Evolutionary conservation across 192 early-diverging fungal species (phyloP).

Genomic region (Coemansia sp.): DNA sequence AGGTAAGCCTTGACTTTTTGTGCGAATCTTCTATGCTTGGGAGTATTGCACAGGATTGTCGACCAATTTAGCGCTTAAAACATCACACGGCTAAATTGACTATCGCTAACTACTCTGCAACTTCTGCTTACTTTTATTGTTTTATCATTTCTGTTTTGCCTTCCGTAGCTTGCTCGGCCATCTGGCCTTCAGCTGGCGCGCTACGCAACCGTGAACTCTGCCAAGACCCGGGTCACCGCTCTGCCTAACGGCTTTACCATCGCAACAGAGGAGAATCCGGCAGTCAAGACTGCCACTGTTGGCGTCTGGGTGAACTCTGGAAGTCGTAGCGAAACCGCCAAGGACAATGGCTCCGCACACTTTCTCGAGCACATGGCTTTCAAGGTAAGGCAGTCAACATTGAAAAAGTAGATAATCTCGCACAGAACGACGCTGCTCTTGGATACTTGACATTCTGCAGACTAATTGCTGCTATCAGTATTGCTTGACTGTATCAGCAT

Average conservation of each 20-base stretch:
- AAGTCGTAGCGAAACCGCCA: conserved; percentile 75
- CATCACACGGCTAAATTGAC: not conserved
- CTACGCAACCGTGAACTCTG: conserved; percentile 42
- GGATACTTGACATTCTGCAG: not conserved
- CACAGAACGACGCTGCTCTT: not conserved
- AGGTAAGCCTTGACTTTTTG: conserved; percentile 28
- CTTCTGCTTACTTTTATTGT: not conserved
- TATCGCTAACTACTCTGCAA: not conserved
- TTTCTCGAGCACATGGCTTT: conserved; percentile 99
- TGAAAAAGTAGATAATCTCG: not conserved
- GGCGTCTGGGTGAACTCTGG: conserved; percentile 91
- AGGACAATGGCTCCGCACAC: conserved; percentile 94
- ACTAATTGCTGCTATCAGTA: not conserved
- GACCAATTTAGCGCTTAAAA: not conserved
- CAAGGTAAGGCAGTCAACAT: conserved; percentile 54
- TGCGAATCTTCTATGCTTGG: not conserved
- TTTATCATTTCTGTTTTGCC: not conserved
- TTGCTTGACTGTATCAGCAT: not conserved
- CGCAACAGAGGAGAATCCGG: conserved; percentile 79
- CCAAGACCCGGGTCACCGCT: conserved; percentile 64
- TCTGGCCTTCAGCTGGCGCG: conserved; percentile 45
- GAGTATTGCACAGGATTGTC: conserved; percentile 1
- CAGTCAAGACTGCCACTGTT: conserved; percentile 81
- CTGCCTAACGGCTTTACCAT: conserved; percentile 80
- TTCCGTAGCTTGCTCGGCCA: conserved; percentile 43